A percentile compares a stretch with the other conserved stretches of the same genome.
These are phyloP conservation scores for Aspergillus brunneoviolaceus DNA, from an alignment of 2,329 filamentous ascomycete genomes.

Conservation along the genomic window DNA sequence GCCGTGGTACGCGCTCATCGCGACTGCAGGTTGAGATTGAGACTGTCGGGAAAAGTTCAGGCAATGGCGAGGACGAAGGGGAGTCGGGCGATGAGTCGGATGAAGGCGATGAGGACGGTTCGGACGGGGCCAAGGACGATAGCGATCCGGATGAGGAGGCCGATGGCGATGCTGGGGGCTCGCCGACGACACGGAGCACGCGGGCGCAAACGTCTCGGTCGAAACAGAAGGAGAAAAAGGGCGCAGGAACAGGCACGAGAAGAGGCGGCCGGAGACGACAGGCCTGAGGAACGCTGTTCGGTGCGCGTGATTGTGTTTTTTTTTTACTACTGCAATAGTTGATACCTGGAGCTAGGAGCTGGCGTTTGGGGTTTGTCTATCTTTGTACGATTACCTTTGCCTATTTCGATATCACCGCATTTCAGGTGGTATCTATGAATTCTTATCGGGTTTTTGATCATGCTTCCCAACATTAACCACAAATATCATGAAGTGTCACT, in stretches of 20 bases:
- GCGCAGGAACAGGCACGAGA: slow-evolving; percentile 35
- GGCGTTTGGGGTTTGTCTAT: slow-evolving; percentile 14
- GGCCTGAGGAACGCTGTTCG: slow-evolving; percentile 9
- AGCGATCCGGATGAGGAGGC: slow-evolving; percentile 41
- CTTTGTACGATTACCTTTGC: background rate
- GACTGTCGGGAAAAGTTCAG: slow-evolving; percentile 30
- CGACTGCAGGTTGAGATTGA: slow-evolving; percentile 43
- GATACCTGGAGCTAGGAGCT: slow-evolving; percentile 27
- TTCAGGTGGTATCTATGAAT: background rate
- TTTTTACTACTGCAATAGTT: slow-evolving; percentile 10
- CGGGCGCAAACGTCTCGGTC: slow-evolving; percentile 37
- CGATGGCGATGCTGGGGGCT: slow-evolving; percentile 37
- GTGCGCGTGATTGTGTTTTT: slow-evolving; percentile 1
- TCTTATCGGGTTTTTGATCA: background rate
- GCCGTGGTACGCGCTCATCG: slow-evolving; percentile 39
- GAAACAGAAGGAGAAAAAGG: slow-evolving; percentile 39
- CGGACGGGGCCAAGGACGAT: slow-evolving; percentile 37
- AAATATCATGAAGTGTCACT: background rate
- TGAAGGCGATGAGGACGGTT: slow-evolving; percentile 40
- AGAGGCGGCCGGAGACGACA: slow-evolving; percentile 36
- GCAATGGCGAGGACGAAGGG: slow-evolving; percentile 38
- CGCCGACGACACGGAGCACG: slow-evolving; percentile 35
- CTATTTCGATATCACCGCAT: background rate
- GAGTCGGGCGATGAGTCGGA: slow-evolving; percentile 43
- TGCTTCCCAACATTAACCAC: background rate